A percentile compares a stretch with the other conserved stretches of the same genome.
phyloP scores from a whole-genome alignment of 768 basidiomycete genomes.

The Chalciporus pseudorubinellus region DNA sequence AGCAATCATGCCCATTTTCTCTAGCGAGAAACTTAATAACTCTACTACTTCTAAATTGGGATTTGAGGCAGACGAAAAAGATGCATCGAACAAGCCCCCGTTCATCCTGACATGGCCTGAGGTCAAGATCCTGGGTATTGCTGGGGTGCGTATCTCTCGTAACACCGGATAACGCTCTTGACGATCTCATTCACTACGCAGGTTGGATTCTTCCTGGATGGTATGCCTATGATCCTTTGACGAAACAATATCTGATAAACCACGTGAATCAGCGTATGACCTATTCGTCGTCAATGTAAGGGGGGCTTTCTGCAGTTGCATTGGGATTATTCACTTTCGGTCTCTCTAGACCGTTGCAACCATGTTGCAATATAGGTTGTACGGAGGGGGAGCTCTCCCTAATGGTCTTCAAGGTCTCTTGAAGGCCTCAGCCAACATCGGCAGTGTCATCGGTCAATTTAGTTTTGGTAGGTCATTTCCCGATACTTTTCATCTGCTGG shows the following conservation, averaged over 20 bases:
- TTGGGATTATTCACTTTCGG: background rate
- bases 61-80: conserved; percentile 28
- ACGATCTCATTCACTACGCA: conserved; percentile 18
- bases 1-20: conserved; percentile 9
- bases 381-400: conserved; percentile 50
- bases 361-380: conserved; percentile 66
- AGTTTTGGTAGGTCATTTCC: conserved; percentile 56
- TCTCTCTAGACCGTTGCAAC: conserved; percentile 55
- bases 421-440: conserved; percentile 67
- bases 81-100: conserved; percentile 30
- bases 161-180: background rate
- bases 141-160: conserved; percentile 44
- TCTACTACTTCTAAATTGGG: background rate
- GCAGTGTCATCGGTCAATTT: conserved; percentile 70
- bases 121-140: conserved; percentile 58
- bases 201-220: conserved; percentile 74
- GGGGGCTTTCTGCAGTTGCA: background rate
- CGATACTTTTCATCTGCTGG: background rate
- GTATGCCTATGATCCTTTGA: conserved; percentile 32
- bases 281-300: conserved; percentile 68
- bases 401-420: conserved; percentile 58
- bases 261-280: conserved; percentile 53
- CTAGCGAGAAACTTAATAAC: background rate
- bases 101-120: conserved; percentile 45
- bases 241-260: conserved; percentile 1